These are phyloP conservation scores for Theileria orientalis DNA, from an alignment of 169 alveolate genomes.

Conservation along the genomic window DNA sequence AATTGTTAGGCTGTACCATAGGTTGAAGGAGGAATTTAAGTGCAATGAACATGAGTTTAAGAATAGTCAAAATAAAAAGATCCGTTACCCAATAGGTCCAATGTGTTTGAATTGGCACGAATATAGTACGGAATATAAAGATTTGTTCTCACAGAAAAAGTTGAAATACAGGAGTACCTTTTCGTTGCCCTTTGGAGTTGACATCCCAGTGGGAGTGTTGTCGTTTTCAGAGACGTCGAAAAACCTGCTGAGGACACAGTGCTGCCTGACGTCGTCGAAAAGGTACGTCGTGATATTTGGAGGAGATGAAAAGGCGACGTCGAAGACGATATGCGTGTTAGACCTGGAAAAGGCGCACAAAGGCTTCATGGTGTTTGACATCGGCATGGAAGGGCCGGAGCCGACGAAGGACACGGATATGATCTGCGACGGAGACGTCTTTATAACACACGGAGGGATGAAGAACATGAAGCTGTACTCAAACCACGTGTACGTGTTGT, in stretches of 20 bases:
- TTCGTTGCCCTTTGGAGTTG: not conserved
- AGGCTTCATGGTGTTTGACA: conserved; percentile 9
- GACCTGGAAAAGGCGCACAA: conserved; percentile 3
- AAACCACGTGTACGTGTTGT: conserved; percentile 14
- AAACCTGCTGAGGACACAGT: not conserved
- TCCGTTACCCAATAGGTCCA: too few species aligned
- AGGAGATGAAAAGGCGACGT: conserved; percentile 17
- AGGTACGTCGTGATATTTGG: conserved; percentile 18
- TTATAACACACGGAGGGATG: conserved; percentile 20
- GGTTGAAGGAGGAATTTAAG: conserved; percentile 1
- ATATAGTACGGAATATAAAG: not conserved
- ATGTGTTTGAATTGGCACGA: too few species aligned
- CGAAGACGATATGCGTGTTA: not conserved
- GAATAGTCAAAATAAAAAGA: too few species aligned
- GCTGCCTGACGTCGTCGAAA: conserved; percentile 4
- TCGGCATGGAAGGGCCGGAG: conserved; percentile 5
- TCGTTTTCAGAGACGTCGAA: not conserved
- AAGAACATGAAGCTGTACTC: not conserved
- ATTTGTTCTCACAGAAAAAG: not conserved
- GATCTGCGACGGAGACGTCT: conserved; percentile 9
- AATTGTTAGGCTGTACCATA: conserved; percentile 49
- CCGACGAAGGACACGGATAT: not conserved
- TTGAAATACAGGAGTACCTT: not conserved
- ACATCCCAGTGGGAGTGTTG: not conserved
- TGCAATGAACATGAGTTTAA: not conserved